Evolutionary conservation across 106 monocot genomes (phyloP).

Genomic region (Narthecium ossifragum): DNA sequence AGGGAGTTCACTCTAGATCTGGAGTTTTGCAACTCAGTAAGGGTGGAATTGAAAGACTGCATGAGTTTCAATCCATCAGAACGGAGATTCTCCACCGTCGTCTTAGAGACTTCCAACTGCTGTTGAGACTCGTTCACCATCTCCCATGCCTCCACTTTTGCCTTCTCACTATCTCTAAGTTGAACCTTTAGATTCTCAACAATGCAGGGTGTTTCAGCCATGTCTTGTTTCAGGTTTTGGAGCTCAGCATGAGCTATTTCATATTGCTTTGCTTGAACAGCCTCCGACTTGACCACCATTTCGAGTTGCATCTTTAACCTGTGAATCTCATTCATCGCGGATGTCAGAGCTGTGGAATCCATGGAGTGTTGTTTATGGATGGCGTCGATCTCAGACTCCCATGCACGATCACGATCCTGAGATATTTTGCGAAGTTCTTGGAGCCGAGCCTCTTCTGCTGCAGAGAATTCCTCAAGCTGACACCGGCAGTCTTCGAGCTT

Average conservation of each 20-base stretch:
- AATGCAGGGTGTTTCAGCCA: conserved; percentile 30
- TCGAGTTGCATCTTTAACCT: conserved; percentile 54
- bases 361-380: conserved; percentile 56
- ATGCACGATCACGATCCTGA: conserved; percentile 68
- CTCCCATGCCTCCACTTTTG: conserved; percentile 36
- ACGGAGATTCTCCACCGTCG: conserved; percentile 43
- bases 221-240: conserved; percentile 24
- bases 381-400: conserved; percentile 86
- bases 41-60: conserved; percentile 35
- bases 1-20: conserved; percentile 27
- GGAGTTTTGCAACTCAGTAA: conserved; percentile 65
- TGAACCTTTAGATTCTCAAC: conserved; percentile 44
- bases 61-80: conserved; percentile 41
- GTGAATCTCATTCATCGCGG: conserved; percentile 59
- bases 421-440: conserved; percentile 69
- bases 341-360: conserved; percentile 41
- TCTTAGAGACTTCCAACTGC: conserved; percentile 53
- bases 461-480: conserved; percentile 56
- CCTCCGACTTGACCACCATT: conserved; percentile 28
- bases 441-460: conserved; percentile 51
- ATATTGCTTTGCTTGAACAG: conserved; percentile 19
- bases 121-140: conserved; percentile 36
- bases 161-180: conserved; percentile 29
- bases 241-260: conserved; percentile 27
- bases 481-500: conserved; percentile 45